Percentiles rank a stretch among this genome's conserved stretches.
phyloP scores from a whole-genome alignment of 148 eudicot species.

The Oxyria digyna region DNA sequence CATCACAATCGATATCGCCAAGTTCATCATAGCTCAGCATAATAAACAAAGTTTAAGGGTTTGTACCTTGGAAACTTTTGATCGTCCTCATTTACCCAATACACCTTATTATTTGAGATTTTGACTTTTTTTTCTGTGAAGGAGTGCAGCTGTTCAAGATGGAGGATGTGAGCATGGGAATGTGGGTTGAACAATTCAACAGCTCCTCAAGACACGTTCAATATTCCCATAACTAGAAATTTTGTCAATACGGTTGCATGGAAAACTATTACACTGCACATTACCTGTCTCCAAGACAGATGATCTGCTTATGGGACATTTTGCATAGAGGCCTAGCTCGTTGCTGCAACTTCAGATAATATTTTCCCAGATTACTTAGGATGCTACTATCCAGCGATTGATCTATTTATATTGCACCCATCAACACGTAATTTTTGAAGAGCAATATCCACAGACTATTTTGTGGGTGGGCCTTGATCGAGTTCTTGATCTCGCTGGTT shows the following conservation, averaged over 20 bases:
- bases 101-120: no score
- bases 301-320: conserved; percentile 82
- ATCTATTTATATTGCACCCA: background rate
- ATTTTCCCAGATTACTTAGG: background rate
- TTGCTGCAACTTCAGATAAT: conserved; percentile 69
- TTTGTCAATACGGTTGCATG: conserved; percentile 91
- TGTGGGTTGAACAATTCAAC: conserved; percentile 97
- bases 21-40: conserved; percentile 48
- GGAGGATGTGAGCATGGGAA: conserved; percentile 99
- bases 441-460: background rate
- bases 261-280: conserved; percentile 83
- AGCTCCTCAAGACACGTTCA: conserved; percentile 52
- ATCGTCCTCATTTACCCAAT: background rate
- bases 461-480: background rate
- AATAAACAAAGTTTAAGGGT: conserved; percentile 56
- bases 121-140: background rate
- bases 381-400: no score
- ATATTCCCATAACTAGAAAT: conserved; percentile 84
- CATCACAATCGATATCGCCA: conserved; percentile 64
- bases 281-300: conserved; percentile 91
- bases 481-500: background rate
- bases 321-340: conserved; percentile 53
- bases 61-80: conserved; percentile 15
- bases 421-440: background rate
- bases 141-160: conserved; percentile 91